A percentile compares a stretch with the other conserved stretches of the same genome.
These are phyloP conservation scores for Piromyces finnis DNA, from an alignment of 192 early-diverging fungal genomes.

Conservation along the genomic window DNA sequence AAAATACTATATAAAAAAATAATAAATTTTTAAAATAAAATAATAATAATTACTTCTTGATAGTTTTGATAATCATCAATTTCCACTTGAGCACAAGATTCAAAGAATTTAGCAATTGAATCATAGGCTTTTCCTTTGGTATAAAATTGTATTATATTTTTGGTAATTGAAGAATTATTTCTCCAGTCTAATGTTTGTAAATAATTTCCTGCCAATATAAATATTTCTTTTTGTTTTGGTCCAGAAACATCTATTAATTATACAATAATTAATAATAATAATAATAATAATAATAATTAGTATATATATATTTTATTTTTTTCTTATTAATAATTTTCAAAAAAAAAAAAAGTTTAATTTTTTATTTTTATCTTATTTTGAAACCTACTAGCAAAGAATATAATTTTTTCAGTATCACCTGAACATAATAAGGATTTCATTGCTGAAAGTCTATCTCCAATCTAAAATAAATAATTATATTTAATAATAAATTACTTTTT, in stretches of 20 bases:
- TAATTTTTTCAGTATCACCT: conserved; percentile 31
- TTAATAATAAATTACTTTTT: no score
- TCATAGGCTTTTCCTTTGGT: conserved; percentile 32
- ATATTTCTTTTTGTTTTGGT: conserved; percentile 30
- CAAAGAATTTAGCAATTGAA: conserved; percentile 25
- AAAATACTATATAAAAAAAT: no score
- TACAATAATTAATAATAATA: no score
- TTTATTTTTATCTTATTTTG: background rate
- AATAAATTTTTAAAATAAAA: no score
- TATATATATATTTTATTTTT: no score
- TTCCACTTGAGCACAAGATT: conserved; percentile 32
- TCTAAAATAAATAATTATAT: no score
- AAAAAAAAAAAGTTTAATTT: no score
- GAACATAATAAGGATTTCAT: conserved; percentile 30
- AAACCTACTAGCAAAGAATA: conserved; percentile 32
- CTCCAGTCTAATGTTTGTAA: conserved; percentile 37
- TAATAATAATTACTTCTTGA: conserved; percentile 21
- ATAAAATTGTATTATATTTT: conserved; percentile 33
- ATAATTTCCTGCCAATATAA: conserved; percentile 29
- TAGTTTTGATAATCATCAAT: conserved; percentile 45
- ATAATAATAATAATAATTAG: no score
- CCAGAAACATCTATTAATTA: conserved; percentile 31
- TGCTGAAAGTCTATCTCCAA: conserved; percentile 27
- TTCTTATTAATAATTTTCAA: no score
- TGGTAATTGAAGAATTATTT: conserved; percentile 19